Conservation (phyloP, 2,329 filamentous ascomycete genomes). For the Beauveria sp. region DNA sequence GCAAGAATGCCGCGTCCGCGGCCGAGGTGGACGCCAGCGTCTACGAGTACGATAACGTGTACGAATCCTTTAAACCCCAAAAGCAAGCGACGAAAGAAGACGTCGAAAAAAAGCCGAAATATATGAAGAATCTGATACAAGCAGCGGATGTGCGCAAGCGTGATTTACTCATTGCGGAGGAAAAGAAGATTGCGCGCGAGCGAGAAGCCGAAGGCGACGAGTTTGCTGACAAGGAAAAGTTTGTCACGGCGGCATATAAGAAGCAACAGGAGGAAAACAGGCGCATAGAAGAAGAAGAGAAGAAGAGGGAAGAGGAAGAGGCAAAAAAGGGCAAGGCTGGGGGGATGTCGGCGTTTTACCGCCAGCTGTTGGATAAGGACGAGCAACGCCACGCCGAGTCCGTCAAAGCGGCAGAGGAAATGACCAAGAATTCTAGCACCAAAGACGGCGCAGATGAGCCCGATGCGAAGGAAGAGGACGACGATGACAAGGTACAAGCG, state of each 20-base stretch:
- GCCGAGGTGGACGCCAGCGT: slow-evolving; percentile 63
- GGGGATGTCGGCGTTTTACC: slow-evolving; percentile 76
- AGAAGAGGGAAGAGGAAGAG: slow-evolving; percentile 54
- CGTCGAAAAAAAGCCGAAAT: slow-evolving; percentile 61
- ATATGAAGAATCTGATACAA: slow-evolving; percentile 67
- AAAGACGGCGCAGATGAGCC: not conserved
- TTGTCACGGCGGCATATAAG: slow-evolving; percentile 78
- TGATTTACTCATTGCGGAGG: slow-evolving; percentile 69
- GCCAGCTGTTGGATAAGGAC: slow-evolving; percentile 61
- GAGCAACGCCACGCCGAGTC: slow-evolving; percentile 64
- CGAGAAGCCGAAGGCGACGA: slow-evolving; percentile 74
- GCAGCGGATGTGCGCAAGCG: slow-evolving; percentile 71
- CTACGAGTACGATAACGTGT: slow-evolving; percentile 80
- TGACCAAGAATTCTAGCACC: slow-evolving; percentile 33
- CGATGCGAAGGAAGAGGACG: slow-evolving; percentile 23
- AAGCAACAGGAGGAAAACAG: slow-evolving; percentile 70
- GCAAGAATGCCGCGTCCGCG: slow-evolving; percentile 57
- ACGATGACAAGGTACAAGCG: slow-evolving; percentile 46
- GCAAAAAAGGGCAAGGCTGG: slow-evolving; percentile 52
- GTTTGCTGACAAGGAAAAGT: slow-evolving; percentile 76
- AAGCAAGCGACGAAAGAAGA: slow-evolving; percentile 48
- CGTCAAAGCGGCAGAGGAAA: slow-evolving; percentile 57
- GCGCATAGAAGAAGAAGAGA: slow-evolving; percentile 64
- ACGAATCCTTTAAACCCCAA: slow-evolving; percentile 65
- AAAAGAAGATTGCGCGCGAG: slow-evolving; percentile 71